phyloP scores from a whole-genome alignment of 192 early-diverging fungal species.

The Gonapodya sp. region DNA sequence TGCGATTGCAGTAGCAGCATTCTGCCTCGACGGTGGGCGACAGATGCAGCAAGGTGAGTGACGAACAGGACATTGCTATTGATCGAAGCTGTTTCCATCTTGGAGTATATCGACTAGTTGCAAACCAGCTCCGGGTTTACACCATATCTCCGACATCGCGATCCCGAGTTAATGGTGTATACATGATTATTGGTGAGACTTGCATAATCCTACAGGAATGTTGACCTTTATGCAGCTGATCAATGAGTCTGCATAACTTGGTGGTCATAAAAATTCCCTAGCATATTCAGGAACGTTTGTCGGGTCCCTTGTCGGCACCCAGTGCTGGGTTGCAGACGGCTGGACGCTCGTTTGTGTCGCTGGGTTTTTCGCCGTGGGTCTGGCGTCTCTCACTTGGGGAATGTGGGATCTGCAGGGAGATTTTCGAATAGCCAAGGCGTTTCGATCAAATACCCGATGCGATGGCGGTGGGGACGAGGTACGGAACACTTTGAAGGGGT shows the following conservation, averaged over 20 bases:
- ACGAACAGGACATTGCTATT: neutral
- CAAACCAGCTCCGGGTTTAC: neutral
- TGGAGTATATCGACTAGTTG: neutral
- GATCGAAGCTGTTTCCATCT: neutral
- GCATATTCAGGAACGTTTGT: slow-evolving; percentile 3
- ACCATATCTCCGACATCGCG: neutral
- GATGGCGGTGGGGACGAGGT: too few relatives aligned
- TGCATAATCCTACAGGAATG: too few relatives aligned
- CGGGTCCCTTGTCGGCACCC: neutral
- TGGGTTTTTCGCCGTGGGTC: neutral
- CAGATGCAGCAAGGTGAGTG: slow-evolving; percentile 4
- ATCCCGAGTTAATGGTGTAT: neutral
- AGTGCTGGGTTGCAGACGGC: neutral
- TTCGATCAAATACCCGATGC: too few relatives aligned
- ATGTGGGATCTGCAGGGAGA: neutral
- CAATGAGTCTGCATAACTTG: neutral
- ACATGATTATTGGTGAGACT: slow-evolving; percentile 7
- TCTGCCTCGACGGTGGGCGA: neutral
- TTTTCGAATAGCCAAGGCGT: neutral
- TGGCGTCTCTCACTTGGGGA: neutral
- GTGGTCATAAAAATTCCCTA: neutral
- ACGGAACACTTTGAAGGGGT: too few relatives aligned
- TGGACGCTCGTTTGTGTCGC: neutral
- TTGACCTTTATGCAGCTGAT: too few relatives aligned
- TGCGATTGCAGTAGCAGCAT: neutral